Evolutionary conservation across 345 rosid genomes (phyloP).

Genomic region (Corchorus olitorius): DNA sequence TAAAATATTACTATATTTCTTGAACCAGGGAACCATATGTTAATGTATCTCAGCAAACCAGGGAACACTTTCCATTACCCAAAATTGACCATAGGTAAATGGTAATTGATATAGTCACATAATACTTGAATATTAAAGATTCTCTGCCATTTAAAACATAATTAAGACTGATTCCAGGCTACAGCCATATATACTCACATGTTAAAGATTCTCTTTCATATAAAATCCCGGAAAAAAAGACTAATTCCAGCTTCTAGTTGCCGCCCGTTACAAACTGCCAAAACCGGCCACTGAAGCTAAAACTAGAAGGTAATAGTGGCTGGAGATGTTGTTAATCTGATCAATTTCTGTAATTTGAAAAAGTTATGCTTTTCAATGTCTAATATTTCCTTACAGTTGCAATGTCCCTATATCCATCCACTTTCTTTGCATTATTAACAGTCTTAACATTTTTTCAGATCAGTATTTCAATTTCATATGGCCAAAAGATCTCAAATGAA

Average conservation of each 20-base stretch:
- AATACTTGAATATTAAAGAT: neutral
- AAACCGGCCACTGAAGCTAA: slow-evolving; percentile 12
- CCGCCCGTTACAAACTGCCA: neutral
- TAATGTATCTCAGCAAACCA: neutral
- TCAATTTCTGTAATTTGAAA: neutral
- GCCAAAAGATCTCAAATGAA: neutral
- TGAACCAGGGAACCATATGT: neutral
- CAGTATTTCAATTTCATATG: slow-evolving; percentile 2
- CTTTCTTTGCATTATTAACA: slow-evolving; percentile 9
- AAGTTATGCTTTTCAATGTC: neutral
- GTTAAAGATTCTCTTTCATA: neutral
- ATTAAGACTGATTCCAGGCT: neutral
- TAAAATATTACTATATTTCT: neutral
- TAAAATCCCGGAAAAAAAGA: neutral
- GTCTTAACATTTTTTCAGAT: slow-evolving; percentile 9
- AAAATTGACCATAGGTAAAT: slow-evolving; percentile 20
- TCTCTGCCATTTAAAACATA: neutral
- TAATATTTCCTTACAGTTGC: neutral
- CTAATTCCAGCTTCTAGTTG: slow-evolving; percentile 3
- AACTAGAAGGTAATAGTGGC: neutral
- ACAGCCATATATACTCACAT: neutral
- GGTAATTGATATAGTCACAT: neutral
- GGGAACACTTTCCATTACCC: no score
- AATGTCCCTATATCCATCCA: neutral
- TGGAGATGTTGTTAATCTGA: neutral